Percentiles rank a stretch among this genome's conserved stretches.
These are phyloP conservation scores for Daldinia decipiens DNA, from an alignment of 495 filamentous ascomycete genomes.

Conservation along the genomic window DNA sequence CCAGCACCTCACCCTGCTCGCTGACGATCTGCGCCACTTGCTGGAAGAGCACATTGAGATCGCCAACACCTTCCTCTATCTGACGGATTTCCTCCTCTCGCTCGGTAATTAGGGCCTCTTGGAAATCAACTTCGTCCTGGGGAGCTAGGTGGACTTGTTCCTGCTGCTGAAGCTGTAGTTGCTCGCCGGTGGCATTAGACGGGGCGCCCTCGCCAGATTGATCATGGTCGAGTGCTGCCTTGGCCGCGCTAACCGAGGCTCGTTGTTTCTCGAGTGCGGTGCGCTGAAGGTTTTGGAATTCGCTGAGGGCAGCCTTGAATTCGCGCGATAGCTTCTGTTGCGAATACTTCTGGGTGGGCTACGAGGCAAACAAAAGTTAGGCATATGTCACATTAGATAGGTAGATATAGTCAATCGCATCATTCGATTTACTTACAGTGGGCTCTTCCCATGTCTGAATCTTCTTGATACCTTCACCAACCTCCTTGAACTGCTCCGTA, in stretches of 20 bases:
- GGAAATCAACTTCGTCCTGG: slow-evolving; percentile 97
- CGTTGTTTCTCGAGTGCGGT: slow-evolving; percentile 91
- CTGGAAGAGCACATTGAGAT: slow-evolving; percentile 94
- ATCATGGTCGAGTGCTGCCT: slow-evolving; percentile 72
- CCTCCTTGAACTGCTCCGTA: slow-evolving; percentile 85
- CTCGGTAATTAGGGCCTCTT: slow-evolving; percentile 93
- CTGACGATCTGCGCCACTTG: slow-evolving; percentile 96
- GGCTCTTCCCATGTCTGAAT: slow-evolving; percentile 91
- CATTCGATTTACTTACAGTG: slow-evolving; percentile 68
- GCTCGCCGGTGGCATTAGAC: slow-evolving; percentile 52
- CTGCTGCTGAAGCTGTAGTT: slow-evolving; percentile 75
- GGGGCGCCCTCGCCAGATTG: slow-evolving; percentile 47
- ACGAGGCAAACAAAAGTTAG: slow-evolving; percentile 35
- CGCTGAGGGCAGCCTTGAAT: slow-evolving; percentile 83
- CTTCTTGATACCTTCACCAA: slow-evolving; percentile 93
- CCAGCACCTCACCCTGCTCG: slow-evolving; percentile 90
- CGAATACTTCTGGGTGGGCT: slow-evolving; percentile 90
- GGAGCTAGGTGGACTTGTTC: slow-evolving; percentile 83
- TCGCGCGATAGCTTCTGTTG: slow-evolving; percentile 94
- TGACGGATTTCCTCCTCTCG: slow-evolving; percentile 95
- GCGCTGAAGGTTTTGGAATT: slow-evolving; percentile 92
- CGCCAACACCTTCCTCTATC: slow-evolving; percentile 94
- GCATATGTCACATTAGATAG: slow-evolving; percentile 1
- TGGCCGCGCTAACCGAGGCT: slow-evolving; percentile 81
- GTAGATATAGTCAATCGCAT: background rate